phyloP scores from a whole-genome alignment of 1,139 yeast genomes.

The Suhomyces ambrosiae region DNA sequence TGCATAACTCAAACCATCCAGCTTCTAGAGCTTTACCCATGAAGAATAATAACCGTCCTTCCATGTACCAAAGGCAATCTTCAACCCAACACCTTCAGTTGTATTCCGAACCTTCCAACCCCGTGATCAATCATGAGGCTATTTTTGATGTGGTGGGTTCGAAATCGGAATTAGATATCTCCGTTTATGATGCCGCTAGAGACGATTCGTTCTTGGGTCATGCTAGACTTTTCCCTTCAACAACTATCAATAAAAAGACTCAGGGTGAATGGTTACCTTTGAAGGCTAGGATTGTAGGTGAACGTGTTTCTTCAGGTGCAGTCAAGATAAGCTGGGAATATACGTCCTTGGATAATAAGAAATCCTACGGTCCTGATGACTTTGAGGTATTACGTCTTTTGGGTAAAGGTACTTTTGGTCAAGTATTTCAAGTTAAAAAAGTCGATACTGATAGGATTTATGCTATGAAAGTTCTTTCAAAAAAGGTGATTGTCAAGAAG shows the following conservation, averaged over 20 bases:
- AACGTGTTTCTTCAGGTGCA: constrained; percentile 68
- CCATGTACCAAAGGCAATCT: constrained; percentile 62
- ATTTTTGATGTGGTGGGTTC: constrained; percentile 88
- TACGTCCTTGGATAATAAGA: constrained; percentile 61
- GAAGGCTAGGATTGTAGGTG: constrained; percentile 74
- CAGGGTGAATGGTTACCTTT: constrained; percentile 71
- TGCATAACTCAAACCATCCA: constrained; percentile 15
- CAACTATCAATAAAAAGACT: constrained; percentile 40
- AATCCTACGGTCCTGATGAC: constrained; percentile 89
- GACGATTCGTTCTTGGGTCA: constrained; percentile 88
- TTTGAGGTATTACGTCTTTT: constrained; percentile 86
- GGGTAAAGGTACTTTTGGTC: constrained; percentile 98
- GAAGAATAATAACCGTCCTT: constrained; percentile 38
- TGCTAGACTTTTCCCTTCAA: constrained; percentile 69
- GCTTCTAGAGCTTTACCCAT: constrained; percentile 20
- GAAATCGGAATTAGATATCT: constrained; percentile 79
- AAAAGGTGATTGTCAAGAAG: constrained; percentile 92
- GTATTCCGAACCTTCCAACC: constrained; percentile 14
- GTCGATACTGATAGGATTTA: constrained; percentile 85
- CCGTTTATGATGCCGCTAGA: constrained; percentile 80
- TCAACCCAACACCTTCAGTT: constrained; percentile 60
- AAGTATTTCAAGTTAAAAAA: constrained; percentile 92
- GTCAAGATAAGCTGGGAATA: constrained; percentile 76
- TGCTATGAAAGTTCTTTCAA: constrained; percentile 95
- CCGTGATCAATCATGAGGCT: constrained; percentile 39